These are phyloP conservation scores for Verticillium nonalfalfae DNA, from an alignment of 2,329 filamentous ascomycete species.

Conservation along the genomic window DNA sequence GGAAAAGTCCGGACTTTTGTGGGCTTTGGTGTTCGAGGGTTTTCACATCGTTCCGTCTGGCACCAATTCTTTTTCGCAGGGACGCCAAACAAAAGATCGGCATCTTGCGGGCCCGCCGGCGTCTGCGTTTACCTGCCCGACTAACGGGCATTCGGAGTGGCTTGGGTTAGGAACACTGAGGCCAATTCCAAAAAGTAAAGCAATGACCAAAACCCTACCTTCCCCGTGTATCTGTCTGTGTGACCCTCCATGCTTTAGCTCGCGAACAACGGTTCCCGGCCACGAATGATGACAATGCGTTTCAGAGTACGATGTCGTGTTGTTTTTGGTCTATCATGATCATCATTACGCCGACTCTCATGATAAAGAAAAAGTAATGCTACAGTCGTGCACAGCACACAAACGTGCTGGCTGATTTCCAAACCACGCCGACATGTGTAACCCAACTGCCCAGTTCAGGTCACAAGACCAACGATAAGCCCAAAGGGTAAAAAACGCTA, in stretches of 20 bases:
- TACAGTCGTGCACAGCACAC: not conserved
- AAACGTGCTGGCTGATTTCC: not conserved
- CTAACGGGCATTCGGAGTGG: not conserved
- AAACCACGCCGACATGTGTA: not conserved
- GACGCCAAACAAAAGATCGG: not conserved
- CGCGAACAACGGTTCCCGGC: too few species aligned
- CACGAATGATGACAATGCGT: too few species aligned
- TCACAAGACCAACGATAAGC: not conserved
- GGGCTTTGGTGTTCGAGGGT: not conserved
- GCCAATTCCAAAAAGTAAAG: not conserved
- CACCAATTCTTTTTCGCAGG: not conserved
- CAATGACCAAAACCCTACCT: not conserved
- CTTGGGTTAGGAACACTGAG: not conserved
- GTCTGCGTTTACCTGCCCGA: not conserved
- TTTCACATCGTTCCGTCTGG: not conserved
- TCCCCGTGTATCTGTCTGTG: not conserved
- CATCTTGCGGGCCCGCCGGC: not conserved
- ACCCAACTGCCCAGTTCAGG: not conserved
- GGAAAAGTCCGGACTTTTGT: not conserved
- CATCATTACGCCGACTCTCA: not conserved
- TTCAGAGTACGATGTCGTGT: not conserved
- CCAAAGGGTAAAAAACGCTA: not conserved
- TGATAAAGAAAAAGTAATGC: not conserved
- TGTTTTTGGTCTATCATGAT: not conserved
- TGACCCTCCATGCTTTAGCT: not conserved